Evolutionary conservation across 176 grass and related monocot species (phyloP).

Genomic region (Stipa capillata): DNA sequence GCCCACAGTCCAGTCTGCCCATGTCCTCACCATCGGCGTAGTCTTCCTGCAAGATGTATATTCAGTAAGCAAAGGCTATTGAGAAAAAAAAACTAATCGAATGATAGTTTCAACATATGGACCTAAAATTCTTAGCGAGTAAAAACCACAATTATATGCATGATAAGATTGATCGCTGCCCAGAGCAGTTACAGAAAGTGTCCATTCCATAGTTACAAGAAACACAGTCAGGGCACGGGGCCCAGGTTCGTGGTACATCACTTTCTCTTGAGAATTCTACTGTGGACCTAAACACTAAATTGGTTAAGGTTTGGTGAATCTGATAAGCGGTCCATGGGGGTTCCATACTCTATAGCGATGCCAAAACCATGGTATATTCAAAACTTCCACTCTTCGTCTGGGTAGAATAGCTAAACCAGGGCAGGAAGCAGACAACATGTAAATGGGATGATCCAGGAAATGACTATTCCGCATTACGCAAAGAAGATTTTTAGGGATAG

Average conservation of each 20-base stretch:
- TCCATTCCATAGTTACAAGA: background rate
- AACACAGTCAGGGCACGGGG: too few species aligned
- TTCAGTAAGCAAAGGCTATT: background rate
- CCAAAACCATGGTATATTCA: too few species aligned
- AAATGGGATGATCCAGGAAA: background rate
- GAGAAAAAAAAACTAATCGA: background rate
- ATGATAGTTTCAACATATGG: background rate
- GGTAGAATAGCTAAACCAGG: background rate
- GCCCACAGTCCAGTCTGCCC: slow-evolving; percentile 64
- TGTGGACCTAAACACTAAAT: too few species aligned
- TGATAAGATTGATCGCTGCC: background rate
- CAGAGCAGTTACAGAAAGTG: background rate
- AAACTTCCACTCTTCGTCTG: background rate
- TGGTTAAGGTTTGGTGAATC: too few species aligned
- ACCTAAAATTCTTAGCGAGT: background rate
- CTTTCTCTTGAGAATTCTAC: too few species aligned
- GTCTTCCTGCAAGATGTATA: slow-evolving; percentile 43
- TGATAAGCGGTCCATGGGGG: too few species aligned
- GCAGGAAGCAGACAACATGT: background rate
- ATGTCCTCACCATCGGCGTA: slow-evolving; percentile 40
- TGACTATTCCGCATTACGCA: background rate
- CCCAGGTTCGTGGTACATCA: too few species aligned
- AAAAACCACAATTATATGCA: background rate
- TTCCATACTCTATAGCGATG: too few species aligned
- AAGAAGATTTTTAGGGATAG: background rate